Evolutionary conservation across 768 basidiomycete genomes (phyloP).

Genomic region (Kwoniella sp.): DNA sequence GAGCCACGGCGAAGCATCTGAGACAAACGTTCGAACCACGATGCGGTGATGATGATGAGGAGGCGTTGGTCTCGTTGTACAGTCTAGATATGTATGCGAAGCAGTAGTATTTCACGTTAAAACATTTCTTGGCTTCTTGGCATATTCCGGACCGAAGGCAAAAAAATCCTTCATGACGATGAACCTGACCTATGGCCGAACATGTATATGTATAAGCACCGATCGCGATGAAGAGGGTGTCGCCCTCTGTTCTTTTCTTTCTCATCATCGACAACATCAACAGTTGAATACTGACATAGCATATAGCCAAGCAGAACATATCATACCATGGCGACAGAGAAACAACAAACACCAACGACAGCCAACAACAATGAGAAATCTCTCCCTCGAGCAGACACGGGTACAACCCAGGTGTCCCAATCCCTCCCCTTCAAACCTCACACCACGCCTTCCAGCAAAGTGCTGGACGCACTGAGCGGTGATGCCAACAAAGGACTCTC

Average conservation of each 20-base stretch:
- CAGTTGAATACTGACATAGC: neutral
- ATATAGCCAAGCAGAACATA: neutral
- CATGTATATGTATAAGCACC: neutral
- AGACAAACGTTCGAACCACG: neutral
- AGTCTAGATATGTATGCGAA: neutral
- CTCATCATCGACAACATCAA: neutral
- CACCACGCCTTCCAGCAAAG: conserved; percentile 43
- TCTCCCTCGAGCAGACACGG: conserved; percentile 30
- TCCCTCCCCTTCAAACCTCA: conserved; percentile 44
- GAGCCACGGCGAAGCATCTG: neutral
- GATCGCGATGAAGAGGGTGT: conserved; percentile 5
- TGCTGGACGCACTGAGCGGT: conserved; percentile 47
- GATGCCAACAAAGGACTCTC: conserved; percentile 47
- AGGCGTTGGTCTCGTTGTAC: too few species aligned
- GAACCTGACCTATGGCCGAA: neutral
- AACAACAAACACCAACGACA: conserved; percentile 6
- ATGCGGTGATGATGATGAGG: neutral
- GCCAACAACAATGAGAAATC: conserved; percentile 16
- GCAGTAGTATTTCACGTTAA: neutral
- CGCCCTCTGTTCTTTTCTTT: conserved; percentile 5
- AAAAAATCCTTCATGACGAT: neutral
- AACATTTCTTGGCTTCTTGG: conserved; percentile 24
- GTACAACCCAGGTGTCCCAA: conserved; percentile 30
- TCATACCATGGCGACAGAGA: conserved; percentile 20
- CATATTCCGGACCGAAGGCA: neutral